Base-by-base conservation (phyloP, 1,139 yeast genomes). In the Zhuliangozyma blackwelliae region DNA sequence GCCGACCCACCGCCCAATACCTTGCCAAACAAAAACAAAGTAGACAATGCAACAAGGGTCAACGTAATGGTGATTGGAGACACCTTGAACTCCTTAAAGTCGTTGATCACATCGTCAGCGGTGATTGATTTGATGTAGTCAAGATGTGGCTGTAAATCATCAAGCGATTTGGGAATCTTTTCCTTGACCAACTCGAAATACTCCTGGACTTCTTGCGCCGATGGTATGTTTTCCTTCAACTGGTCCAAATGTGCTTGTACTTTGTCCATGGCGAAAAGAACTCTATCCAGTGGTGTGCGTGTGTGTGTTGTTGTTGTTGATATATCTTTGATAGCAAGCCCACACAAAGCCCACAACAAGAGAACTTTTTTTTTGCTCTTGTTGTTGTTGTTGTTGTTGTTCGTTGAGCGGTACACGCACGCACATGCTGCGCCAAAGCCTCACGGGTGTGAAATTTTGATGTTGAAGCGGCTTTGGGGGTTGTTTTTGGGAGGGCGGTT, bases 61-160 rank as follows among this genome's bases (percentile, higher is more conserved):
- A 64, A 41, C 1, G 72, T 52, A 9, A 63, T 55, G 2, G 74
- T 68, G 20, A 57, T 54, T 3, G 72, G 64, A 2, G 68, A 63
- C 12, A 61, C 45, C 35, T 55, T 58, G 28, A 63, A 50, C 13
- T 55, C 46, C 23, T 46, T 50, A 36, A 68, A 51, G 37, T 68
- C 74, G 19, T 48, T 38, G 25, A 65, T 40, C 10, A 68, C 46
- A 20, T 60, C 59, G 3, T 65, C 57, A 19, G 32, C 13, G 8
- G 36, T 44, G 25, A 44, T 40, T n/a, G 43, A 37, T 21, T 44
- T 34, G 25, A 41, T 31, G 29, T 44, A 35, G 12, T 37, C 33
- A 13, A 44, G 22, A 26, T 39, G 38, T 11, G 40, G 40, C 19
- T 39, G 38, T 25, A 41, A 28, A 32, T 43, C 42, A 10, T 40